phyloP scores from a whole-genome alignment of 345 rosid genomes.

The Sisymbrium altissimum region DNA sequence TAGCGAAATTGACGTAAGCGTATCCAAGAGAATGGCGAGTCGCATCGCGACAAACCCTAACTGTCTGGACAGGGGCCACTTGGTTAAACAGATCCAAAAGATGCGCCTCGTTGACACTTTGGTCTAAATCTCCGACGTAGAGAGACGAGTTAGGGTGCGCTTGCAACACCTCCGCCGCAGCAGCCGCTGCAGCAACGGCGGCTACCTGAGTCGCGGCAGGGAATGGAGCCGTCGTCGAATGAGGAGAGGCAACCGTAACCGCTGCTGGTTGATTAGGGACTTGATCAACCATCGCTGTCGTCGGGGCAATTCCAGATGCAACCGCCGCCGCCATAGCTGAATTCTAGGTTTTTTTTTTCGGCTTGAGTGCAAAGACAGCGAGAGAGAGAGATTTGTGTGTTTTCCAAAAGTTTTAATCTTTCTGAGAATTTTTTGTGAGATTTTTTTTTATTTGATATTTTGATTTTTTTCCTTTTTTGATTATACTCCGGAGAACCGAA shows the following conservation, averaged over 20 bases:
- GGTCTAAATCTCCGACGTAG: conserved; percentile 69
- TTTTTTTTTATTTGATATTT: conserved; percentile 5
- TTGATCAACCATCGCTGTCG: conserved; percentile 29
- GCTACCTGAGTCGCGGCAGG: conserved; percentile 5
- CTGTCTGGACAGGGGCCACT: conserved; percentile 45
- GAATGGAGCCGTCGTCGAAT: neutral
- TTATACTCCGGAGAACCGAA: conserved; percentile 4
- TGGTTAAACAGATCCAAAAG: conserved; percentile 52
- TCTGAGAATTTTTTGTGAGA: neutral
- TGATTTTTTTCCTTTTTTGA: conserved; percentile 14
- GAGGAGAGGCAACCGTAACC: neutral
- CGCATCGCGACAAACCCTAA: conserved; percentile 68
- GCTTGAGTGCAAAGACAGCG: neutral
- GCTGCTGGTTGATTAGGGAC: conserved; percentile 11
- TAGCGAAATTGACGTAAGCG: conserved; percentile 62
- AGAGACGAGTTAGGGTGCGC: conserved; percentile 45
- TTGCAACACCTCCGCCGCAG: conserved; percentile 1
- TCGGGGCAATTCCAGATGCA: conserved; percentile 30
- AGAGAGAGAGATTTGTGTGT: neutral
- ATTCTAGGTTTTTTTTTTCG: neutral
- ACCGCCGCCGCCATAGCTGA: conserved; percentile 36
- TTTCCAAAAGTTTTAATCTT: neutral
- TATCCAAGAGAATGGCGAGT: conserved; percentile 57
- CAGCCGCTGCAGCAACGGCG: neutral
- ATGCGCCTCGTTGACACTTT: conserved; percentile 47